These are phyloP conservation scores for Cordyceps cicadae DNA, from an alignment of 2,329 filamentous ascomycete genomes.

Conservation along the genomic window DNA sequence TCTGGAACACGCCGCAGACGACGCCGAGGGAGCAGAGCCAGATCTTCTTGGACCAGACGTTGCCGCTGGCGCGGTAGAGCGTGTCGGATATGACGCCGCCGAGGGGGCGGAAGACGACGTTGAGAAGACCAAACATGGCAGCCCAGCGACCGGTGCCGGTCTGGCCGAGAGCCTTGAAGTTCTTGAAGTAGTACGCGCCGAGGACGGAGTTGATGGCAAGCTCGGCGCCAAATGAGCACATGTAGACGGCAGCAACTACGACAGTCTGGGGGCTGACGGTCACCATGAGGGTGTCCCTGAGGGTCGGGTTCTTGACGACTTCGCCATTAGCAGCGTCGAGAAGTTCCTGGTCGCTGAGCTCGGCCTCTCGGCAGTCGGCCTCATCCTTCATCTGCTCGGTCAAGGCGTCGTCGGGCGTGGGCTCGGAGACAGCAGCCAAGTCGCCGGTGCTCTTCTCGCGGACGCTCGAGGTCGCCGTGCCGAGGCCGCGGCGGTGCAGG, in stretches of 20 bases:
- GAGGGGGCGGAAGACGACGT: slow-evolving; percentile 57
- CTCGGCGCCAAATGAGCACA: slow-evolving; percentile 56
- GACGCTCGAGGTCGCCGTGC: not conserved
- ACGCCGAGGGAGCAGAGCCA: slow-evolving; percentile 42
- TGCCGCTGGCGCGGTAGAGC: slow-evolving; percentile 33
- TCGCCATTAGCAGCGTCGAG: slow-evolving; percentile 46
- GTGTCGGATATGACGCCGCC: slow-evolving; percentile 51
- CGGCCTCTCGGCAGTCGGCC: slow-evolving; percentile 25
- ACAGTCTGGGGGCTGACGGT: slow-evolving; percentile 44
- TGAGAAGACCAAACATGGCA: slow-evolving; percentile 67
- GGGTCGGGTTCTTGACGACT: slow-evolving; percentile 46
- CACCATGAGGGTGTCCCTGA: slow-evolving; percentile 39
- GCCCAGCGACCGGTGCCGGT: slow-evolving; percentile 54
- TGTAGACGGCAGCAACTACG: slow-evolving; percentile 47
- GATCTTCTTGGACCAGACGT: slow-evolving; percentile 16
- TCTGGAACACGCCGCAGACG: slow-evolving; percentile 48
- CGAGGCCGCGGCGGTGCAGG: slow-evolving; percentile 37
- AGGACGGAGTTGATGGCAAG: slow-evolving; percentile 56
- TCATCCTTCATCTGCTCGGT: not conserved
- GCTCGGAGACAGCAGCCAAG: slow-evolving; percentile 19
- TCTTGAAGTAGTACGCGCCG: slow-evolving; percentile 49
- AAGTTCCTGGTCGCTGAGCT: slow-evolving; percentile 34
- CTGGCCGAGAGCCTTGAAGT: slow-evolving; percentile 50
- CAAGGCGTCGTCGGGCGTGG: not conserved
- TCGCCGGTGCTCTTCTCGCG: not conserved